Percentiles rank a stretch among this genome's conserved stretches.
Evolutionary conservation across 2,329 filamentous ascomycete genomes (phyloP).

Genomic region (Botryotinia convoluta): DNA sequence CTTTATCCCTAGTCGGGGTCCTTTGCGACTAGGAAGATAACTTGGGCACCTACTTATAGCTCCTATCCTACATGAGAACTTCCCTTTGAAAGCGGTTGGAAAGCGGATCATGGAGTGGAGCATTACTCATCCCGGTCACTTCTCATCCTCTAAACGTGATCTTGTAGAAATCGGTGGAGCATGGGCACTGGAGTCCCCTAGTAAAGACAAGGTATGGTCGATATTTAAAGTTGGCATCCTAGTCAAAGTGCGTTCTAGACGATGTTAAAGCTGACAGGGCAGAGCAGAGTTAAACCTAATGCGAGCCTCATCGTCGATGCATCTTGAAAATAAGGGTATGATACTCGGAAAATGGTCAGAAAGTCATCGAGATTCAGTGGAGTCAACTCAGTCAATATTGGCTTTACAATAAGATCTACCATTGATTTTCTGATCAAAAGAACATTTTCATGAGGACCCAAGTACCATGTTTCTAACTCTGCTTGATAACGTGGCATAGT

Average conservation of each 20-base stretch:
- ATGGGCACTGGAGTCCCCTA: background rate
- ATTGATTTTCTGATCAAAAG: background rate
- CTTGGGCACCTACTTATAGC: too few relatives aligned
- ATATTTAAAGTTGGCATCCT: background rate
- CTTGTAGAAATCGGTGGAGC: background rate
- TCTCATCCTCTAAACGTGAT: background rate
- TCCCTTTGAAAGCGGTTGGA: background rate
- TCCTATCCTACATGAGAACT: background rate
- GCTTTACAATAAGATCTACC: background rate
- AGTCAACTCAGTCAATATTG: background rate
- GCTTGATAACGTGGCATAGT: slow-evolving; percentile 2
- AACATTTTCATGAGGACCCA: background rate
- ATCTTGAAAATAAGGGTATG: background rate
- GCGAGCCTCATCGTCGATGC: background rate
- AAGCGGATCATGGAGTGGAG: background rate
- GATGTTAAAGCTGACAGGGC: background rate
- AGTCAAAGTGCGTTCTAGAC: background rate
- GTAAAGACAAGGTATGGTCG: background rate
- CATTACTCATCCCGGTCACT: background rate
- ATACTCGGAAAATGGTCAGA: background rate
- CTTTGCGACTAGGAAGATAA: background rate
- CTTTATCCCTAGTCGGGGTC: background rate
- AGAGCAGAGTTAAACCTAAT: background rate
- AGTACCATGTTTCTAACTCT: slow-evolving; percentile 1
- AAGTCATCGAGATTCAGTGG: slow-evolving; percentile 5